Percentiles rank a stretch among this genome's conserved stretches.
Evolutionary conservation across 2,329 filamentous ascomycete species (phyloP).

Genomic region (Verticillium nubilum): DNA sequence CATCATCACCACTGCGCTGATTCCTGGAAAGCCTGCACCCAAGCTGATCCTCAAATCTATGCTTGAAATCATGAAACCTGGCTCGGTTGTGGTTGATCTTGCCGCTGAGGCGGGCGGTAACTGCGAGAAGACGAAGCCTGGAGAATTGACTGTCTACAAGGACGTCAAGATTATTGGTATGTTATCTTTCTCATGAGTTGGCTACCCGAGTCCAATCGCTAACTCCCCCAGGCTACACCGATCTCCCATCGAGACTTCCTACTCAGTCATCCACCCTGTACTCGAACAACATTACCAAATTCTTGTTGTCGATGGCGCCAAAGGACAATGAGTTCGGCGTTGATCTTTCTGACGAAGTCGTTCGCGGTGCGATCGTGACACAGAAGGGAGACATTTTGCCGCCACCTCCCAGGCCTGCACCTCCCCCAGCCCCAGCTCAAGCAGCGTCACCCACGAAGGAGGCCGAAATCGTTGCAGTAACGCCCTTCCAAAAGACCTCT

Average conservation of each 20-base stretch:
- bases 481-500: conserved; percentile 75
- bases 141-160: conserved; percentile 64
- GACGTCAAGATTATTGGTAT: conserved; percentile 79
- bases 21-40: conserved; percentile 77
- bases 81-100: conserved; percentile 82
- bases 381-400: conserved; percentile 72
- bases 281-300: conserved; percentile 90
- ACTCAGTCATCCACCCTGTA: conserved; percentile 88
- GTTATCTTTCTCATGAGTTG: conserved; percentile 14
- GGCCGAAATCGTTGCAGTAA: conserved; percentile 59
- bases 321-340: conserved; percentile 75
- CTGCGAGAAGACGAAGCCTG: conserved; percentile 73
- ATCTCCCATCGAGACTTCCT: conserved; percentile 78
- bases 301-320: conserved; percentile 75
- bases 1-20: conserved; percentile 87
- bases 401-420: conserved; percentile 63
- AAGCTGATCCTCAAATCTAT: conserved; percentile 78
- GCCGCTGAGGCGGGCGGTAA: conserved; percentile 86
- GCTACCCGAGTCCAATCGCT: not conserved
- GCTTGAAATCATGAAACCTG: conserved; percentile 82
- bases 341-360: conserved; percentile 78
- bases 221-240: conserved; percentile 61
- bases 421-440: conserved; percentile 43
- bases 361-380: conserved; percentile 78
- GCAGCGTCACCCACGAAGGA: conserved; percentile 37